Conservation (phyloP, 2,329 filamentous ascomycete species). For the Emmonsia crescens region DNA sequence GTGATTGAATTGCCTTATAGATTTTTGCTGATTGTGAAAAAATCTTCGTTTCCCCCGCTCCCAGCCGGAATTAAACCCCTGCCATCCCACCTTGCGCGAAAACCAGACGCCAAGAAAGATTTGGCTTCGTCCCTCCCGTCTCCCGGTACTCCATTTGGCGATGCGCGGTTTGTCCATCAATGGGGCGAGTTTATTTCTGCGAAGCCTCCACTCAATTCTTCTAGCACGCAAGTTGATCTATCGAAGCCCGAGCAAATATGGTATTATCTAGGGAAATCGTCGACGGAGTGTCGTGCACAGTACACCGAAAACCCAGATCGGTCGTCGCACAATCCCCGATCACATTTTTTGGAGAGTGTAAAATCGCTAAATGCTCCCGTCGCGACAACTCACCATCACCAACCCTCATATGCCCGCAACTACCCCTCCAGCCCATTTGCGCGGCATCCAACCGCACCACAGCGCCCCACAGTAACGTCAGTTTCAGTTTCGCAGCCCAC, state of each 20-base stretch:
- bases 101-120: constrained; percentile 45
- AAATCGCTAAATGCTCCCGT: constrained; percentile 27
- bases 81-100: constrained; percentile 37
- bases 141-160: constrained; percentile 56
- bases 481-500: constrained; percentile 13
- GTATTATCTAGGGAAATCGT: constrained; percentile 76
- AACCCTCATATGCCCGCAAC: constrained; percentile 19
- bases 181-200: constrained; percentile 71
- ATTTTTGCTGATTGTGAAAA: constrained; percentile 40
- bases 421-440: constrained; percentile 19
- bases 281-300: constrained; percentile 81
- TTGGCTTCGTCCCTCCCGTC: constrained; percentile 51
- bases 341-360: constrained; percentile 41
- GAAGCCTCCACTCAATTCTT: constrained; percentile 46
- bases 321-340: constrained; percentile 36
- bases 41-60: constrained; percentile 38
- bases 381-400: constrained; percentile 17
- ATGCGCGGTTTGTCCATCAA: constrained; percentile 44
- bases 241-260: constrained; percentile 65
- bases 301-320: constrained; percentile 68
- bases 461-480: constrained; percentile 10
- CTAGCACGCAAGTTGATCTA: constrained; percentile 60
- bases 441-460: not conserved
- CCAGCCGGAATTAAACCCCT: constrained; percentile 37
- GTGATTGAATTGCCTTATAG: constrained; percentile 52